Percentiles rank a stretch among this genome's conserved stretches.
phyloP scores from a whole-genome alignment of 805 yeast genomes.

The Teunomyces pallodes region DNA sequence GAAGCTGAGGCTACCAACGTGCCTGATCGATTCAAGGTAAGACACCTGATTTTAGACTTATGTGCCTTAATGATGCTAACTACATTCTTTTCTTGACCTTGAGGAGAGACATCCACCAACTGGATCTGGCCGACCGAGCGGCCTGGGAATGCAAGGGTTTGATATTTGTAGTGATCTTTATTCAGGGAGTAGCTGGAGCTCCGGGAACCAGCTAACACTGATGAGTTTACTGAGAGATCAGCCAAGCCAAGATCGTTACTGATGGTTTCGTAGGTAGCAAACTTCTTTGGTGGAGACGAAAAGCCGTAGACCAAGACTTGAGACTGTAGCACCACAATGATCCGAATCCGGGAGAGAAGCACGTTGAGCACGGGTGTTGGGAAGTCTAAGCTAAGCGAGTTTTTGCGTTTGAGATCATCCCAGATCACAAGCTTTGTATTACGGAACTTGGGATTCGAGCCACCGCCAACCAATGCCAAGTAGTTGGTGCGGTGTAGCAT shows the following conservation, averaged over 20 bases:
- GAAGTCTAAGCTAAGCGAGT: constrained; percentile 72
- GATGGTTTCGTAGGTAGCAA: constrained; percentile 63
- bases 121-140: constrained; percentile 75
- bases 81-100: constrained; percentile 59
- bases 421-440: constrained; percentile 79
- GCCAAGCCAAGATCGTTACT: constrained; percentile 64
- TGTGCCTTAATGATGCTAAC: constrained; percentile 78
- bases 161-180: constrained; percentile 27
- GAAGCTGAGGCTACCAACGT: constrained; percentile 77
- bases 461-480: constrained; percentile 88
- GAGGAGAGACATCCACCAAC: constrained; percentile 68
- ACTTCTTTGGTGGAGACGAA: constrained; percentile 70
- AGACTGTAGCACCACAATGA: constrained; percentile 67
- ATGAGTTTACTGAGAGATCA: constrained; percentile 44
- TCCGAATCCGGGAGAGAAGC: constrained; percentile 68
- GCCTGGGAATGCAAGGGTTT: constrained; percentile 76
- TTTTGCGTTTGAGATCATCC: constrained; percentile 84
- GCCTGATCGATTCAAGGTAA: constrained; percentile 63
- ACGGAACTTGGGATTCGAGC: constrained; percentile 73
- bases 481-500: constrained; percentile 93
- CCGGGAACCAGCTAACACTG: constrained; percentile 4
- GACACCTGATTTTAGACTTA: constrained; percentile 58
- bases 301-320: constrained; percentile 77
- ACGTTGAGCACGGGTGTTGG: constrained; percentile 73
- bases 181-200: constrained; percentile 8